phyloP scores from a whole-genome alignment of 2,329 filamentous ascomycete genomes.

The Fusarium sp. region DNA sequence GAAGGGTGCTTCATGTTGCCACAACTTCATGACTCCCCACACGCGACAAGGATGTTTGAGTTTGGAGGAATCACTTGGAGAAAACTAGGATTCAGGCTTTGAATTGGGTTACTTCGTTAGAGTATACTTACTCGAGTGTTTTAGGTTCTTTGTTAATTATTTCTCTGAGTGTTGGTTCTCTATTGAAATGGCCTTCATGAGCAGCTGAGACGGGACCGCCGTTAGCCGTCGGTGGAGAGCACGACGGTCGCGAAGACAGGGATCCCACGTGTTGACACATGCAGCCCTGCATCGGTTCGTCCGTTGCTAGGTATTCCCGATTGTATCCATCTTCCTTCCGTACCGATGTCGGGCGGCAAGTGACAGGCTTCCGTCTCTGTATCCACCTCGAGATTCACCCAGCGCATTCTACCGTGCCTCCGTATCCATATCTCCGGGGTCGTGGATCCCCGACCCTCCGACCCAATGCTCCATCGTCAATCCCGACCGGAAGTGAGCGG shows the following conservation, averaged over 20 bases:
- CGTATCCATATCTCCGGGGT: conserved; percentile 28
- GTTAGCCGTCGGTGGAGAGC: conserved; percentile 27
- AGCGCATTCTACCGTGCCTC: conserved; percentile 13
- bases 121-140: neutral
- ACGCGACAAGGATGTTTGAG: conserved; percentile 24
- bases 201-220: conserved; percentile 19
- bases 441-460: conserved; percentile 45
- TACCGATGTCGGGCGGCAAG: conserved; percentile 20
- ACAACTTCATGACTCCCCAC: conserved; percentile 39
- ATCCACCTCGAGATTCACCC: conserved; percentile 10
- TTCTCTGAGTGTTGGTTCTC: conserved; percentile 1
- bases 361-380: conserved; percentile 8
- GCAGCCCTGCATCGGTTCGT: conserved; percentile 37
- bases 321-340: conserved; percentile 24
- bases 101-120: neutral
- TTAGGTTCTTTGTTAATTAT: neutral
- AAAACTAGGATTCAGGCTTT: neutral
- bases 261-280: conserved; percentile 30
- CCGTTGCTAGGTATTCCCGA: conserved; percentile 4
- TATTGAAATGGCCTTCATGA: conserved; percentile 6
- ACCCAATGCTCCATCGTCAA: conserved; percentile 50
- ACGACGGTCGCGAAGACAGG: conserved; percentile 14
- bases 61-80: conserved; percentile 1
- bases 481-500: conserved; percentile 50
- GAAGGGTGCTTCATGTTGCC: conserved; percentile 6